These are phyloP conservation scores for Pythium vanterpoolii DNA, from an alignment of 352 stramenopile genomes.

Conservation along the genomic window DNA sequence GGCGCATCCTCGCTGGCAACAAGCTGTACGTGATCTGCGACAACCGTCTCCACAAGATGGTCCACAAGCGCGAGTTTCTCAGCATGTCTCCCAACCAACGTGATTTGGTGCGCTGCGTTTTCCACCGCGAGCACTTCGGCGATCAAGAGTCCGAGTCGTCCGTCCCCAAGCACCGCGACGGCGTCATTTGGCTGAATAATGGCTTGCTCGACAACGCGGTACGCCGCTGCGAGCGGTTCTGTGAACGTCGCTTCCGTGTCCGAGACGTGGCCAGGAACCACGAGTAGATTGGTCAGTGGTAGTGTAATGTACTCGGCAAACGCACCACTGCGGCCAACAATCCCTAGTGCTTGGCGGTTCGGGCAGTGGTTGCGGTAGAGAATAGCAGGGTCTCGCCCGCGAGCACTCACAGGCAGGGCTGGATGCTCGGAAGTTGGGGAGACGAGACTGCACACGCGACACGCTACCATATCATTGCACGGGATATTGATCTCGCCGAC, in stretches of 20 bases:
- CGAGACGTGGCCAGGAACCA: conserved; percentile 42
- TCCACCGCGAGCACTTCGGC: conserved; percentile 47
- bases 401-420: neutral
- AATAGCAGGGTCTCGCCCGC: conserved; percentile 3
- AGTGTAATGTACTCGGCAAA: conserved; percentile 74
- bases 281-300: conserved; percentile 57
- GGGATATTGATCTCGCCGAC: conserved; percentile 92
- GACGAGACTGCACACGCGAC: conserved; percentile 23
- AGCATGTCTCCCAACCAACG: conserved; percentile 54
- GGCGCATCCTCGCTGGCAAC: neutral
- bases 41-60: conserved; percentile 36
- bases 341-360: conserved; percentile 64
- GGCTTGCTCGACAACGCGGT: conserved; percentile 63
- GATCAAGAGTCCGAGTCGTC: conserved; percentile 68
- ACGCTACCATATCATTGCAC: conserved; percentile 35
- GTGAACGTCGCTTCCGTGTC: conserved; percentile 51
- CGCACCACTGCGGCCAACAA: conserved; percentile 62
- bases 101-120: conserved; percentile 8
- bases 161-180: conserved; percentile 72
- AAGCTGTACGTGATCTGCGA: neutral
- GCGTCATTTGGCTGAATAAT: conserved; percentile 38
- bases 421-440: conserved; percentile 4
- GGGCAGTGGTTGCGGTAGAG: conserved; percentile 68
- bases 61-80: conserved; percentile 55
- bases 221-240: conserved; percentile 71